Evolutionary conservation across 148 eudicot genomes (phyloP), one percentile per base, ranked within the genome.

Genomic region (Chenopodium quinoa): DNA sequence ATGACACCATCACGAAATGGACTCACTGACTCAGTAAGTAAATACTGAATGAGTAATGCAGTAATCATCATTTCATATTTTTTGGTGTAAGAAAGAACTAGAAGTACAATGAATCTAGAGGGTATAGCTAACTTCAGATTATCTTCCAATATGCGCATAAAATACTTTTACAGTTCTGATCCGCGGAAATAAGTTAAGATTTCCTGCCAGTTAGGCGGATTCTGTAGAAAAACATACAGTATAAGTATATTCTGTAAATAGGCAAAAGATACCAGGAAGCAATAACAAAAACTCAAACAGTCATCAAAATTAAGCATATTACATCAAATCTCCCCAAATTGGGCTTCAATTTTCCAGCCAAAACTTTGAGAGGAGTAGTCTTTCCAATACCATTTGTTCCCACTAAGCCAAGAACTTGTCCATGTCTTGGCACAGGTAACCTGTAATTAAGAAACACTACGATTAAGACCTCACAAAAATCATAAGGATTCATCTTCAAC

Each of bases 381-480:
- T 97, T 97, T 65, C 99, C 99, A 88, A 97, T 97, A 29, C 99
- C 99, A 90, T 97, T 97, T 74, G 99, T 94, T 84, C 99, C 99
- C 82, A 97, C 99, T 89, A 97, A 89, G 58, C 99, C 99, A 85
- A 93, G 98, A 89, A 97, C 99, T 84, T 96, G 98, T 19, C 99
- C 98, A 4, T 98, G 99, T 87, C 98, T 94, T 44, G 98, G 98
- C 50, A 92, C 93, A 7, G 99, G 98, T 76, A 96, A 88, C 91
- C 99, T 96, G 91, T 20, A 71, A 78, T 77, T 58, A 73, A 74
- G 71, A 34, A 44, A 60, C 76, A 34, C 69, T 19, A 23, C 64
- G 23, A 68, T 25, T 76, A 50, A 16, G 40, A 40, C 76, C 20
- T 37, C 44, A 34, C 44, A 85, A n/a, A 16, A 78, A 22, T 12